phyloP scores from a whole-genome alignment of 2,329 filamentous ascomycete genomes.

The Emydomyces testavorans region DNA sequence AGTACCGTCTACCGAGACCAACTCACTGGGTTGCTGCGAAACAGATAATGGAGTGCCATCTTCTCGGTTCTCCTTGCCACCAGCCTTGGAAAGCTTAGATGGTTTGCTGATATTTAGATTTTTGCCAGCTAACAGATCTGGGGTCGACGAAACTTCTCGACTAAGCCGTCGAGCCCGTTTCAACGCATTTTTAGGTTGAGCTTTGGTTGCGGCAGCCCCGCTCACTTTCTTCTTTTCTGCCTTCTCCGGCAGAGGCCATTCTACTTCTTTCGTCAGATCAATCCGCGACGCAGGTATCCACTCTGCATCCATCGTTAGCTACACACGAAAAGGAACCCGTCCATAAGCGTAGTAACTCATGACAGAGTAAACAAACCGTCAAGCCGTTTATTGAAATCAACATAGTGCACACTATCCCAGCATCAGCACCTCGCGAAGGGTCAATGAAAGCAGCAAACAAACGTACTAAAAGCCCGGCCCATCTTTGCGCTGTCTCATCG shows the following conservation, averaged over 20 bases:
- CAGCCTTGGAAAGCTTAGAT: slow-evolving; percentile 44
- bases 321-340: background rate
- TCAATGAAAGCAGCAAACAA: background rate
- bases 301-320: slow-evolving; percentile 44
- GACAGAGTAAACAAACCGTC: slow-evolving; percentile 35
- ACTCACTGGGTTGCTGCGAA: slow-evolving; percentile 27
- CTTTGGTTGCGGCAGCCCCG: slow-evolving; percentile 42
- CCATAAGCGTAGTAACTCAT: background rate
- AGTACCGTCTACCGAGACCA: slow-evolving; percentile 30
- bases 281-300: slow-evolving; percentile 78
- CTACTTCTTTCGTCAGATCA: slow-evolving; percentile 79
- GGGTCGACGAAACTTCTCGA: slow-evolving; percentile 47
- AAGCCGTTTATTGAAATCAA: slow-evolving; percentile 89
- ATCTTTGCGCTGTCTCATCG: slow-evolving; percentile 80
- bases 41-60: slow-evolving; percentile 29
- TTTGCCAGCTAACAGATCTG: slow-evolving; percentile 40
- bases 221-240: slow-evolving; percentile 73
- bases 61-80: slow-evolving; percentile 50
- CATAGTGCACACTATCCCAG: slow-evolving; percentile 63
- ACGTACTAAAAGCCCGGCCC: slow-evolving; percentile 68
- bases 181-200: slow-evolving; percentile 46
- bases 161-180: slow-evolving; percentile 42
- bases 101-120: slow-evolving; percentile 38
- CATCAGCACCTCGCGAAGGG: slow-evolving; percentile 16
- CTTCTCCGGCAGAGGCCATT: slow-evolving; percentile 91